Conservation (phyloP, 2,329 filamentous ascomycete genomes). For the Aspergillus calidoustus region DNA sequence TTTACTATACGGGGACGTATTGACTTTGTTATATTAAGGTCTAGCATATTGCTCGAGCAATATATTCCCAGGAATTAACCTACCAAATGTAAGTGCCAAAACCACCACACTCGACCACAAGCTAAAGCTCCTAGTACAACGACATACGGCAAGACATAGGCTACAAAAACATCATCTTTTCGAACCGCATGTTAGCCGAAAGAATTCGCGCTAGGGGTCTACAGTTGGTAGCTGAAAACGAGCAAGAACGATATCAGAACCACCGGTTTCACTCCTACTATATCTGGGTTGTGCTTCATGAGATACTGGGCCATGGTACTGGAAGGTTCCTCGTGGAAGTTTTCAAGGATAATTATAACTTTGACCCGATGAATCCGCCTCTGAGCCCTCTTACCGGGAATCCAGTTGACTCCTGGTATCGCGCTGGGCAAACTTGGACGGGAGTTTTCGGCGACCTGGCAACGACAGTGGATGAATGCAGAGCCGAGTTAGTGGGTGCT, state of each 20-base stretch:
- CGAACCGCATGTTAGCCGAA: constrained; percentile 52
- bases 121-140: constrained; percentile 57
- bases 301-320: constrained; percentile 68
- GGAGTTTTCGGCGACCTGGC: constrained; percentile 63
- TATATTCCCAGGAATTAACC: constrained; percentile 50
- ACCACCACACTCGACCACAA: not conserved
- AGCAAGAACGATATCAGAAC: constrained; percentile 3
- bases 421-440: constrained; percentile 53
- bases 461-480: constrained; percentile 63
- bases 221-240: constrained; percentile 2
- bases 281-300: constrained; percentile 45
- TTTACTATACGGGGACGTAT: too few species aligned
- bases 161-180: constrained; percentile 82
- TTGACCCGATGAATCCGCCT: constrained; percentile 60
- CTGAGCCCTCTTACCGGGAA: constrained; percentile 58
- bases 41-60: constrained; percentile 52
- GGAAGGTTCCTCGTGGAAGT: constrained; percentile 65
- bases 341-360: constrained; percentile 45
- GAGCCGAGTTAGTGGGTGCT: constrained; percentile 48
- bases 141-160: constrained; percentile 80
- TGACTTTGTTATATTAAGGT: constrained; percentile 30
- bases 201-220: constrained; percentile 17
- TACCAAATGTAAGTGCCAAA: constrained; percentile 54
- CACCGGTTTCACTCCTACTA: constrained; percentile 25
- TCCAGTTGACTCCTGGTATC: constrained; percentile 59